A percentile compares a stretch with the other conserved stretches of the same genome.
These are phyloP conservation scores for Wickerhamiella azymoides DNA, from an alignment of 805 yeast genomes.

Conservation along the genomic window DNA sequence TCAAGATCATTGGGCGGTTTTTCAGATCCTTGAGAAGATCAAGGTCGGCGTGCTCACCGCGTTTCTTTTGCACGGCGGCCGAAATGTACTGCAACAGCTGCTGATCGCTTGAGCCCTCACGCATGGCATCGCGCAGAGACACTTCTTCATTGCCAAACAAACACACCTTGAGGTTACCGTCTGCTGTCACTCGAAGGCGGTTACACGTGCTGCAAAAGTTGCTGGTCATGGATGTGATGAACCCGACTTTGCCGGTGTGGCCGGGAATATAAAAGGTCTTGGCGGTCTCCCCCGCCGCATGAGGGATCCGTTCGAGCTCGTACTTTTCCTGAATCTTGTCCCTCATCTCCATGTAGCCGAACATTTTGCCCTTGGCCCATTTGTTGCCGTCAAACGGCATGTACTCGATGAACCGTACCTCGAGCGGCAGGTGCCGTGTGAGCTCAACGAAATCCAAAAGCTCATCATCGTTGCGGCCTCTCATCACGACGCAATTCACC, in stretches of 20 bases:
- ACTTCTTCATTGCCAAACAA: conserved; percentile 40
- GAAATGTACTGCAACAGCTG: conserved; percentile 31
- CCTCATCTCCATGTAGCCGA: conserved; percentile 33
- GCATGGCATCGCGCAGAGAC: conserved; percentile 32
- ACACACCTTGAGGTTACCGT: conserved; percentile 43
- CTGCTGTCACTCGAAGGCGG: conserved; percentile 37
- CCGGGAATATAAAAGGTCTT: conserved; percentile 33
- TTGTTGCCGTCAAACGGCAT: conserved; percentile 48
- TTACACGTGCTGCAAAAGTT: conserved; percentile 41
- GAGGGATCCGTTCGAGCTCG: conserved; percentile 22
- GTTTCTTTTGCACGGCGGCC: conserved; percentile 33
- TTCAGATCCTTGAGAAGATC: conserved; percentile 33
- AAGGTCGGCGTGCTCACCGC: conserved; percentile 39
- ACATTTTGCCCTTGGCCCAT: conserved; percentile 35
- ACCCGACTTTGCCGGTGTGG: conserved; percentile 35
- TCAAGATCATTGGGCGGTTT: conserved; percentile 43
- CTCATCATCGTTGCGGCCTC: conserved; percentile 39
- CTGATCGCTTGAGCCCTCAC: conserved; percentile 27
- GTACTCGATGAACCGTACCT: conserved; percentile 41
- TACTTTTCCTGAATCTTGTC: conserved; percentile 18
- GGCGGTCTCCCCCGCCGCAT: conserved; percentile 35
- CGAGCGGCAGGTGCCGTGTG: conserved; percentile 29
- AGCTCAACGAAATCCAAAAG: conserved; percentile 34
- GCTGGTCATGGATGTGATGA: conserved; percentile 43
- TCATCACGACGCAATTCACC: conserved; percentile 38